These are phyloP conservation scores for Aspergillus caelatus DNA, from an alignment of 2,329 filamentous ascomycete genomes.

Conservation along the genomic window DNA sequence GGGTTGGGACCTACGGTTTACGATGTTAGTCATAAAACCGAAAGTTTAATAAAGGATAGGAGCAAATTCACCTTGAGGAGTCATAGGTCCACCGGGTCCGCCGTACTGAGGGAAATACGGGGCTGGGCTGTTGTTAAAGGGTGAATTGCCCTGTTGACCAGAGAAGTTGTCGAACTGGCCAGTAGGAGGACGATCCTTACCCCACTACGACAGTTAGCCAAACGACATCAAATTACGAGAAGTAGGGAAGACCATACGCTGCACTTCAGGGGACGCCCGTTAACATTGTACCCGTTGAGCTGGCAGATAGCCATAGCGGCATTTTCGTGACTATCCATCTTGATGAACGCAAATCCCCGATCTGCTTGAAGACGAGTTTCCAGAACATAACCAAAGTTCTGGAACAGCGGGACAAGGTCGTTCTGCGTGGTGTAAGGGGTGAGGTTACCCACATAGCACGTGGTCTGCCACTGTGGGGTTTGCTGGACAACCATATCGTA, in stretches of 20 bases:
- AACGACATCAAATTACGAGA: conserved; percentile 33
- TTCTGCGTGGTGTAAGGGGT: conserved; percentile 97
- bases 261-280: conserved; percentile 95
- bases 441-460: conserved; percentile 95
- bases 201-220: conserved; percentile 69
- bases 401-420: conserved; percentile 95
- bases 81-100: conserved; percentile 67
- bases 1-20: conserved; percentile 53
- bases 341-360: conserved; percentile 96
- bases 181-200: conserved; percentile 94
- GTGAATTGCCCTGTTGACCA: conserved; percentile 73
- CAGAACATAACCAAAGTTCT: conserved; percentile 97
- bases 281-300: conserved; percentile 96
- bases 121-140: conserved; percentile 73
- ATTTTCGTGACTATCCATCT: conserved; percentile 98
- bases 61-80: conserved; percentile 54
- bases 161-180: conserved; percentile 81
- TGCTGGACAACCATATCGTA: conserved; percentile 96
- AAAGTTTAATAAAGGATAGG: background rate
- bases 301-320: conserved; percentile 98
- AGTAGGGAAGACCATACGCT: conserved; percentile 71
- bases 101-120: conserved; percentile 93
- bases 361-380: conserved; percentile 98
- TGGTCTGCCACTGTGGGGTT: conserved; percentile 97
- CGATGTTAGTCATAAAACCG: conserved; percentile 14